A percentile compares a stretch with the other conserved stretches of the same genome.
phyloP scores from a whole-genome alignment of 495 filamentous ascomycete species.

The Penicillium canescens region DNA sequence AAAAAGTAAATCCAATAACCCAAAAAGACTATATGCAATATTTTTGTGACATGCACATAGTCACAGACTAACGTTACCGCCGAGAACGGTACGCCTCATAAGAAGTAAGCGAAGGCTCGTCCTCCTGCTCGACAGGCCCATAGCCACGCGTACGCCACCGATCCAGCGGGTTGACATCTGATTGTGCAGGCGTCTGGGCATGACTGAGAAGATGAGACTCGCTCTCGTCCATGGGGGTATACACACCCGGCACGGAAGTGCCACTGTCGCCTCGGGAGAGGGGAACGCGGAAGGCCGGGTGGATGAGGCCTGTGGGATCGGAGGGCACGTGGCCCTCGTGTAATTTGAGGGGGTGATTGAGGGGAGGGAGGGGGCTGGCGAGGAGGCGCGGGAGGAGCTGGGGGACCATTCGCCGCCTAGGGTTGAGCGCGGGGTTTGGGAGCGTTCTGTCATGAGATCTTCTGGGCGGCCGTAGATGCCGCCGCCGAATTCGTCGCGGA shows the following conservation, averaged over 20 bases:
- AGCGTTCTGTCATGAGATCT: constrained; percentile 64
- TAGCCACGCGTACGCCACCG: constrained; percentile 51
- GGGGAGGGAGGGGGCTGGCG: constrained; percentile 41
- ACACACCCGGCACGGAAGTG: constrained; percentile 24
- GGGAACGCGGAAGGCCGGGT: constrained; percentile 41
- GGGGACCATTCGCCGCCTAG: constrained; percentile 44
- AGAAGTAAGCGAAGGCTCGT: constrained; percentile 33
- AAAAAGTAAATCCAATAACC: background rate
- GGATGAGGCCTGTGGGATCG: constrained; percentile 23
- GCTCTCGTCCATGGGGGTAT: constrained; percentile 44
- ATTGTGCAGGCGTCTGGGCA: constrained; percentile 38
- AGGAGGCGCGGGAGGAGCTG: constrained; percentile 47
- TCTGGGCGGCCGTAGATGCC: constrained; percentile 69
- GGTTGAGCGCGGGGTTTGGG: constrained; percentile 63
- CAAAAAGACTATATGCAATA: background rate
- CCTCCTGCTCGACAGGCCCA: constrained; percentile 47
- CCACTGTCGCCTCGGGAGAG: constrained; percentile 30
- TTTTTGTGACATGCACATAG: background rate
- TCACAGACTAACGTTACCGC: constrained; percentile 9
- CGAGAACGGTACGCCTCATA: constrained; percentile 42
- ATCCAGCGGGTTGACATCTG: constrained; percentile 32
- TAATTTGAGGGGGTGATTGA: constrained; percentile 28
- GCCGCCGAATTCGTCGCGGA: constrained; percentile 82
- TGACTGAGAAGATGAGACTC: constrained; percentile 44
- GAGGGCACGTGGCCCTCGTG: constrained; percentile 28